phyloP scores from a whole-genome alignment of 805 yeast genomes.

The Suhomyces sp. region DNA sequence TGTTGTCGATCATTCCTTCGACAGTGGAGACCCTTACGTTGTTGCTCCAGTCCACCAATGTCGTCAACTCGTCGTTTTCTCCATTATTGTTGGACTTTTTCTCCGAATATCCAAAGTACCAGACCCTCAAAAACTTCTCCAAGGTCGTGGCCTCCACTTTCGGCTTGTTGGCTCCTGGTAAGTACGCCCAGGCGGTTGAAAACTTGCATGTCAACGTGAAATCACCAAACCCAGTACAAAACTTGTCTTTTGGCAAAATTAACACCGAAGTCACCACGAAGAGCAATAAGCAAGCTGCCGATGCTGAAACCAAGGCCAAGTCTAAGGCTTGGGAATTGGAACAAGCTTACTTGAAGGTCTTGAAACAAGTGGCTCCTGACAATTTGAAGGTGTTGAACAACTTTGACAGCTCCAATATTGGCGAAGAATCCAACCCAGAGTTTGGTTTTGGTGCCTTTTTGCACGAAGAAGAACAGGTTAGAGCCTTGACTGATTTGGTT shows the following conservation, averaged over 20 bases:
- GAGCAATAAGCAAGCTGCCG: conserved; percentile 19
- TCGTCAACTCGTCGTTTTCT: conserved; percentile 45
- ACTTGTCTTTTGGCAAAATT: conserved; percentile 55
- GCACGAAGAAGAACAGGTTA: conserved; percentile 50
- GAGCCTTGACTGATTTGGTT: conserved; percentile 43
- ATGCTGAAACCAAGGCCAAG: conserved; percentile 34
- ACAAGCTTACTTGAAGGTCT: conserved; percentile 71
- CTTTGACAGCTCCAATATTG: conserved; percentile 43
- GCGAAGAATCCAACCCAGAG: conserved; percentile 63
- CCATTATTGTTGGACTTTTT: conserved; percentile 77
- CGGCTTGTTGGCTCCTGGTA: conserved; percentile 45
- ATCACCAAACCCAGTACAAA: conserved; percentile 56
- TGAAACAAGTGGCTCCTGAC: conserved; percentile 61
- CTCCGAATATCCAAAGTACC: conserved; percentile 50
- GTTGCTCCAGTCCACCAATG: conserved; percentile 56
- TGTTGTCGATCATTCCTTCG: conserved; percentile 51
- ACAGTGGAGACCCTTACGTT: conserved; percentile 56
- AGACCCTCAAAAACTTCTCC: conserved; percentile 43
- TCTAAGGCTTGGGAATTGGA: conserved; percentile 56
- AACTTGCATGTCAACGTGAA: conserved; percentile 52
- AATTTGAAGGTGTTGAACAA: conserved; percentile 63
- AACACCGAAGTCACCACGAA: conserved; percentile 28
- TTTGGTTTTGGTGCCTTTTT: conserved; percentile 80
- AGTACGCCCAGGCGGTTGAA: conserved; percentile 40
- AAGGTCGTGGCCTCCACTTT: conserved; percentile 54